Evolutionary conservation across 441 rosid genomes (phyloP).

Genomic region (Adansonia gregorii): DNA sequence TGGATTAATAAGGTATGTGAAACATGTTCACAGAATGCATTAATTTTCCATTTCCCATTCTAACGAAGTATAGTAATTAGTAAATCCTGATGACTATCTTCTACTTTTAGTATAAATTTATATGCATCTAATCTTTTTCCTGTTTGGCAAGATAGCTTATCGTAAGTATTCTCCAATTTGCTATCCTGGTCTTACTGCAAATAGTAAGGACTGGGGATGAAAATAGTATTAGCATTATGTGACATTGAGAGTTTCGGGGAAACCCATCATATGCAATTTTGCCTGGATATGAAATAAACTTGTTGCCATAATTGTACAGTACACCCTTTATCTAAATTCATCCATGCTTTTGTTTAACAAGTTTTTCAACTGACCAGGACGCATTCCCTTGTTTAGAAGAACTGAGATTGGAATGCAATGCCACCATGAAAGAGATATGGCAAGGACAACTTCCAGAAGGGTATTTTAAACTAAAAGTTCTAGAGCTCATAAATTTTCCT

Average conservation of each 20-base stretch:
- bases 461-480: constrained; percentile 17
- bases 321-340: constrained; percentile 6
- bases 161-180: neutral
- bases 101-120: neutral
- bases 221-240: constrained; percentile 2
- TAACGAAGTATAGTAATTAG: neutral
- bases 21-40: neutral
- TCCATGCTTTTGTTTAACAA: constrained; percentile 3
- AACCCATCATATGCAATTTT: neutral
- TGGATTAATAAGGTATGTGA: constrained; percentile 13
- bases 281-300: neutral
- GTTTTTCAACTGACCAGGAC: constrained; percentile 26
- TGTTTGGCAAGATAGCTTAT: neutral
- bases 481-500: constrained; percentile 1
- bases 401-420: constrained; percentile 23
- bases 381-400: constrained; percentile 28
- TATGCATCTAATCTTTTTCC: neutral
- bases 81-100: neutral
- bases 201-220: neutral
- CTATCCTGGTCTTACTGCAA: neutral
- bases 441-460: constrained; percentile 21
- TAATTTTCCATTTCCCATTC: neutral
- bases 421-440: constrained; percentile 19
- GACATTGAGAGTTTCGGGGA: neutral
- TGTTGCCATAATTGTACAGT: neutral